Evolutionary conservation across 192 early-diverging fungal genomes (phyloP).

Genomic region (Pilobolus umbonatus): DNA sequence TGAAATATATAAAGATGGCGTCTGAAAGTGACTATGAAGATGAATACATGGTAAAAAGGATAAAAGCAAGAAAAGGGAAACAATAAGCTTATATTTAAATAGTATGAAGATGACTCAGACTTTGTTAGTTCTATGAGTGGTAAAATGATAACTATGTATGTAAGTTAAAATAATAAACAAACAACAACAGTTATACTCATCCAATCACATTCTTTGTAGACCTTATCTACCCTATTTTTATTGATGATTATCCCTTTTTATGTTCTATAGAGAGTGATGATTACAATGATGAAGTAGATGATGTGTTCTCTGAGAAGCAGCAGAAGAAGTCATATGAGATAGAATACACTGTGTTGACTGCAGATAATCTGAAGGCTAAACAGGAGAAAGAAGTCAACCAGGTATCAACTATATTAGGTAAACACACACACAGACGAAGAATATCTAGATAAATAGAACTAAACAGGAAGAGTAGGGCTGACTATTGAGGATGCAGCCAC

Average conservation of each 20-base stretch:
- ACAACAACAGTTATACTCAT: neutral
- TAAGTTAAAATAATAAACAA: neutral
- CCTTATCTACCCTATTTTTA: neutral
- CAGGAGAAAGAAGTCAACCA: conserved; percentile 67
- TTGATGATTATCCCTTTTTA: neutral
- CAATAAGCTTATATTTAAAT: neutral
- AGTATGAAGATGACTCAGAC: conserved; percentile 8
- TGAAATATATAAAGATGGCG: conserved; percentile 15
- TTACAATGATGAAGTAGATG: conserved; percentile 52
- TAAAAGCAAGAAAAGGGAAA: no score
- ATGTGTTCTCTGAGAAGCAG: conserved; percentile 58
- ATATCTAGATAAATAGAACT: neutral
- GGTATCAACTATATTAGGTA: conserved; percentile 70
- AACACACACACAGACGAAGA: neutral
- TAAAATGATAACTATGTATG: neutral
- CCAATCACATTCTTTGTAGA: neutral
- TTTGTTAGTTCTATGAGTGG: conserved; percentile 14
- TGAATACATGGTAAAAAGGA: conserved; percentile 19
- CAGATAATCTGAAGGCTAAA: conserved; percentile 52
- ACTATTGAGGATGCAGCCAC: conserved; percentile 68
- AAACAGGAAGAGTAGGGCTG: conserved; percentile 25
- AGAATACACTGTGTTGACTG: conserved; percentile 65
- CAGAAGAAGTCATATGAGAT: conserved; percentile 67
- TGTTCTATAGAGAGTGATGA: conserved; percentile 7
- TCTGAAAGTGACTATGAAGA: conserved; percentile 30